Conservation (phyloP, 495 filamentous ascomycete genomes). For the Tuber calosporum region DNA sequence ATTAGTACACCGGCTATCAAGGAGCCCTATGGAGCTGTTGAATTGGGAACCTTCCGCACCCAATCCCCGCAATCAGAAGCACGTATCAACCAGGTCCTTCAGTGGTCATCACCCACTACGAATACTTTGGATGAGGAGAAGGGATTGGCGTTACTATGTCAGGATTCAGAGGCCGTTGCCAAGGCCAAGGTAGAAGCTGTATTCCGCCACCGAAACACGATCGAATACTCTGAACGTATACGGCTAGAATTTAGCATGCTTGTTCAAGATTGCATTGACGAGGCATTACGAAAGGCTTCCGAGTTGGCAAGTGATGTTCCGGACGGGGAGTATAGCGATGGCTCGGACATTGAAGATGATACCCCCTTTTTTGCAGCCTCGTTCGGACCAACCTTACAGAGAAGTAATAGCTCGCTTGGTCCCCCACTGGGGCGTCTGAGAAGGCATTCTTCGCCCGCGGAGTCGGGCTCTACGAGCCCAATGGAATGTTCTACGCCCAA, state of each 20-base stretch:
- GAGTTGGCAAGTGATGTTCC: slow-evolving; percentile 51
- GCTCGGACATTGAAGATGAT: slow-evolving; percentile 39
- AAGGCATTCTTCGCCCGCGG: slow-evolving; percentile 55
- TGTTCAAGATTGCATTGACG: slow-evolving; percentile 90
- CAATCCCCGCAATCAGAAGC: slow-evolving; percentile 93
- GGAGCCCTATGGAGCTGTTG: slow-evolving; percentile 57
- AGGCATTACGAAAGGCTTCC: slow-evolving; percentile 82
- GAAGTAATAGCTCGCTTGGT: slow-evolving; percentile 24
- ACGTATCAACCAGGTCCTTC: slow-evolving; percentile 80
- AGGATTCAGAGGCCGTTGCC: slow-evolving; percentile 75
- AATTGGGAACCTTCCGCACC: slow-evolving; percentile 67
- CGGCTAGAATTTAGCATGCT: slow-evolving; percentile 83
- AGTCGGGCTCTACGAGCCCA: slow-evolving; percentile 80
- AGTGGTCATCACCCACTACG: slow-evolving; percentile 89
- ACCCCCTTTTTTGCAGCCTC: slow-evolving; percentile 39
- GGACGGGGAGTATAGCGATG: slow-evolving; percentile 42
- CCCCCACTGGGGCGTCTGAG: slow-evolving; percentile 38
- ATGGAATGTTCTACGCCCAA: slow-evolving; percentile 85
- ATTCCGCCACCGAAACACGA: slow-evolving; percentile 78
- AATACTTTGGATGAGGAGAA: slow-evolving; percentile 92
- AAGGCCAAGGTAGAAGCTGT: slow-evolving; percentile 87
- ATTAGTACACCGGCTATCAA: slow-evolving; percentile 90
- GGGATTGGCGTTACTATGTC: slow-evolving; percentile 75
- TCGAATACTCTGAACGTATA: slow-evolving; percentile 94
- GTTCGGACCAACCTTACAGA: slow-evolving; percentile 37